These are phyloP conservation scores for Amphibolis antarctica DNA, from an alignment of 106 monocot species.

Conservation along the genomic window DNA sequence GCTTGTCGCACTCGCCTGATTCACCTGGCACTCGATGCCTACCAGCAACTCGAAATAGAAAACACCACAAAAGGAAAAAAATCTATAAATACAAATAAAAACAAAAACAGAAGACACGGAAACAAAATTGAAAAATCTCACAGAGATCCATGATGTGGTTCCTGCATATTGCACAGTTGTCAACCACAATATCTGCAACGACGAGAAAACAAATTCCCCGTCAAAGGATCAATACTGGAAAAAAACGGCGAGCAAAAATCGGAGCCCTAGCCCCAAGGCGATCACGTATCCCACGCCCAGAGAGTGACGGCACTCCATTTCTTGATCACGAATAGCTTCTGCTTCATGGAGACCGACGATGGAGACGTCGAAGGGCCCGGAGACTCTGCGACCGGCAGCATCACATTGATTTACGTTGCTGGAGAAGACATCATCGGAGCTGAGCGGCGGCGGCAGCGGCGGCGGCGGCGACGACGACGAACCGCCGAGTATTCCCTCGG, in stretches of 20 bases:
- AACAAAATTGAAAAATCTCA: conserved; percentile 14
- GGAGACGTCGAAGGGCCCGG: conserved; percentile 4
- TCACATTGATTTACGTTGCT: too few species aligned
- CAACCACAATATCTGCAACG: conserved; percentile 54
- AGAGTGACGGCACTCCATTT: conserved; percentile 65
- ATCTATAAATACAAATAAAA: not conserved
- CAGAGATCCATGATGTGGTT: conserved; percentile 70
- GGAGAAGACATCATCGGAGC: too few species aligned
- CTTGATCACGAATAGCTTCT: conserved; percentile 60
- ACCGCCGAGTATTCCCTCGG: too few species aligned
- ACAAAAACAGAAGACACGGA: not conserved
- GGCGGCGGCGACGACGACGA: too few species aligned
- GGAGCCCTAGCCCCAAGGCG: too few species aligned
- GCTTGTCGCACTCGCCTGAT: conserved; percentile 61
- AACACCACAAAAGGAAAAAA: conserved; percentile 4
- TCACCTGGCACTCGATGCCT: conserved; percentile 77
- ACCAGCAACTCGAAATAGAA: too few species aligned
- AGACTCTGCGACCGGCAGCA: too few species aligned
- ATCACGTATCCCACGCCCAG: conserved; percentile 68
- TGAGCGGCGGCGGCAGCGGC: too few species aligned
- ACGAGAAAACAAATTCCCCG: not conserved
- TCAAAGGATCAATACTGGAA: not conserved
- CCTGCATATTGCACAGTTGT: conserved; percentile 55
- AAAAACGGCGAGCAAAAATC: too few species aligned
- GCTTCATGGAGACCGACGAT: conserved; percentile 35